Conservation (phyloP, 805 yeast genomes). For the Candida saitoana region DNA sequence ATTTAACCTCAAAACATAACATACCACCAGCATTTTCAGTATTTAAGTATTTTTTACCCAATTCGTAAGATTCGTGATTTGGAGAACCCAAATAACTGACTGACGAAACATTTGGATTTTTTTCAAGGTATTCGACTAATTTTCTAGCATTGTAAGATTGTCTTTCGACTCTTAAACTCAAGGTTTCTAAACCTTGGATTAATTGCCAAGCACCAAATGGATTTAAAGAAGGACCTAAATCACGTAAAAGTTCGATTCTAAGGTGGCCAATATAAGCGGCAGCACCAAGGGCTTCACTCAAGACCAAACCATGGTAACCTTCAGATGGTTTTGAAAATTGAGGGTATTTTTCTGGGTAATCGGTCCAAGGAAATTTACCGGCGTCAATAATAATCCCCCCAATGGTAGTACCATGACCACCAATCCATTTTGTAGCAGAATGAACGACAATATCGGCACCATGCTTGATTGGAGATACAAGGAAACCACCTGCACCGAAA, state of each 20-base stretch:
- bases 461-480: conserved; percentile 75
- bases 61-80: conserved; percentile 71
- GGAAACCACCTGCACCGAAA: conserved; percentile 93
- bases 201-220: conserved; percentile 87
- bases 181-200: conserved; percentile 90
- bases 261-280: conserved; percentile 75
- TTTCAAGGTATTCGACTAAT: conserved; percentile 73
- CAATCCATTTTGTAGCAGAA: conserved; percentile 97
- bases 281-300: conserved; percentile 78
- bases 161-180: conserved; percentile 90
- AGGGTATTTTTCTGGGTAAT: conserved; percentile 83
- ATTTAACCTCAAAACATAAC: conserved; percentile 82
- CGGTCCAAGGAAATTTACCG: conserved; percentile 89
- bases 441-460: conserved; percentile 93
- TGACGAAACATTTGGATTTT: conserved; percentile 72
- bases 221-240: conserved; percentile 82
- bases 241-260: conserved; percentile 84
- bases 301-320: conserved; percentile 86
- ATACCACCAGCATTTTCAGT: conserved; percentile 67
- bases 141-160: conserved; percentile 78
- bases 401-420: conserved; percentile 94
- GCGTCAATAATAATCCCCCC: conserved; percentile 89
- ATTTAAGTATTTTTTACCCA: conserved; percentile 75
- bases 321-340: conserved; percentile 88
- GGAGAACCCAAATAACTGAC: conserved; percentile 91